phyloP scores from a whole-genome alignment of 1,284 basidiomycete species.

The Tilletia walkeri region DNA sequence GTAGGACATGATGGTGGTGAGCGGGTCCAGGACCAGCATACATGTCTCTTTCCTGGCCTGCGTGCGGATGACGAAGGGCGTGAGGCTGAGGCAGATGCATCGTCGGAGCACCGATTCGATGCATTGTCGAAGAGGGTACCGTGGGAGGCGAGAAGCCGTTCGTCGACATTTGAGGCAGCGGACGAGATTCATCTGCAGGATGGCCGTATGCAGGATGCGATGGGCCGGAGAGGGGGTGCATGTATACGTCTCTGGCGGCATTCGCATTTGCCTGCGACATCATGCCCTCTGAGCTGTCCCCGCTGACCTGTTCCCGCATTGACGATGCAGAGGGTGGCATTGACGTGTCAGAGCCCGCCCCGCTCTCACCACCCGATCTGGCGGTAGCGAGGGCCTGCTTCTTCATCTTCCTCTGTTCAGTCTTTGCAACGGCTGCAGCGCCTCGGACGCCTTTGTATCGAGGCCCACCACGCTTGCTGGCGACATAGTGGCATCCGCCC shows the following conservation, averaged over 20 bases:
- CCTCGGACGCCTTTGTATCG: slow-evolving; percentile 46
- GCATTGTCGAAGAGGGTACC: no score
- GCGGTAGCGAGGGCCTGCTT: slow-evolving; percentile 3
- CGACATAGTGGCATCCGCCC: slow-evolving; percentile 41
- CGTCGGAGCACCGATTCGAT: no score
- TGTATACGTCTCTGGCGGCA: no score
- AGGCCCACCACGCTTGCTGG: slow-evolving; percentile 44
- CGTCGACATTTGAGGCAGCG: no score
- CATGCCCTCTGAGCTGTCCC: no score
- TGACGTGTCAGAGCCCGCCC: background rate
- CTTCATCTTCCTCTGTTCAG: slow-evolving; percentile 1
- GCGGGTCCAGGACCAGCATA: background rate
- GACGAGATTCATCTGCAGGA: no score
- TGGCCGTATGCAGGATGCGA: no score
- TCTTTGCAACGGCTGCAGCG: slow-evolving; percentile 26
- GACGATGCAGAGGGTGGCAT: background rate
- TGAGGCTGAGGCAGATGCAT: background rate
- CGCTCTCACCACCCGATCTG: background rate
- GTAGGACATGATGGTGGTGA: background rate
- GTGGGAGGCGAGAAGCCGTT: no score
- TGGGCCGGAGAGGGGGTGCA: no score
- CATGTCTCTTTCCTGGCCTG: background rate
- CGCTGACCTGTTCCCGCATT: no score
- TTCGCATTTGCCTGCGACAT: no score
- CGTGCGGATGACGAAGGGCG: background rate